Base-by-base conservation (phyloP, 768 basidiomycete genomes). In the Flagelloscypha sp. region DNA sequence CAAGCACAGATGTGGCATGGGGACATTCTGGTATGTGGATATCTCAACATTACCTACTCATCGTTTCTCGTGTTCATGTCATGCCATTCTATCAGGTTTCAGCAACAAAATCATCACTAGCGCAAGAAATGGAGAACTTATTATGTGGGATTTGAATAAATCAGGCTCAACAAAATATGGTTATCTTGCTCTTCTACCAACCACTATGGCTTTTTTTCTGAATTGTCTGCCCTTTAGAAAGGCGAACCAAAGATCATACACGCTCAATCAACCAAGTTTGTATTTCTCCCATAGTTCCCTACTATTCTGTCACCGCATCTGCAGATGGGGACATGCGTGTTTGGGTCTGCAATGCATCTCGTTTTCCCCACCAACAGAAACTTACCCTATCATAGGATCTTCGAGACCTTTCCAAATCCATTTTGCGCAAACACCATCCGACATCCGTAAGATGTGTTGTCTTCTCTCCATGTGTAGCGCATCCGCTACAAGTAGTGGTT, bases 1-100 rank as follows among this genome's bases (percentile, higher is more conserved):
- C 79, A 0, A 78, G 72, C 46, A 88, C 84, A 0, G 84, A 84
- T 48, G 77, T 87, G 13, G 79, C 74, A n/a, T 88, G 85, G 85
- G 79, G 77, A 17, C 66, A 68, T 45, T 80, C 78, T 35, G 55
- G 81, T 82, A 40, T 37, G 74, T 63, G 17, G 24, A 18, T n/a
- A n/a, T n/a, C n/a, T n/a, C n/a, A n/a, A n/a, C n/a, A 7, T n/a
- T 33, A 37, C 18, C 49, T 27, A 33, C 30, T 4, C 10, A 37
- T 18, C 35, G 4, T 30, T 7, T 9, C 32, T 35, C 20, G 19
- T 43, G 1, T 36, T 24, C 37, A 5, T 6, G 20, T 27, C 8
- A 12, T 7, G 8, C 22, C 32, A 41, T 13, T 24, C 7, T 13
- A 27, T 11, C 42, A 87, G 84, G 55, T 8, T 84, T 75, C 57